Conservation (phyloP, 352 stramenopile genomes). For the Globisporangium irregulare region DNA sequence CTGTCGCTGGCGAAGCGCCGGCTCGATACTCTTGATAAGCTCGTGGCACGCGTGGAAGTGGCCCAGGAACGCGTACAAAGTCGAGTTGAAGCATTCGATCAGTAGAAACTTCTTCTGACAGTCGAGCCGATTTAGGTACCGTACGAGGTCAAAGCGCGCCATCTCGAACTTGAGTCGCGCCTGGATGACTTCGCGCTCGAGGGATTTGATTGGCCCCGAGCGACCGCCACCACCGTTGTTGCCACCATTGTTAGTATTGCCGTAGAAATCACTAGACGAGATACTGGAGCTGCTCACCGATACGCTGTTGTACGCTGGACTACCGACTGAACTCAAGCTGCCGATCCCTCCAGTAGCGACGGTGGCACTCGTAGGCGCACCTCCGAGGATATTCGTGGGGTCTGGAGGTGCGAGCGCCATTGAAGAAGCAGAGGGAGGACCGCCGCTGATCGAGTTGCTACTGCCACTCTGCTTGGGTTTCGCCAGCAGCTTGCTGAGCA, state of each 20-base stretch:
- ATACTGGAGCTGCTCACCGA: constrained; percentile 8
- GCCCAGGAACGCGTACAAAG: constrained; percentile 70
- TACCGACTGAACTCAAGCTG: constrained; percentile 3
- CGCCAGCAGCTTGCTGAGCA: constrained; percentile 75
- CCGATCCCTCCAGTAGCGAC: neutral
- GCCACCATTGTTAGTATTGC: neutral
- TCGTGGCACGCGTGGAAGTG: constrained; percentile 84
- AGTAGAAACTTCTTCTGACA: constrained; percentile 85
- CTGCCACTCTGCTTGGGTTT: constrained; percentile 52
- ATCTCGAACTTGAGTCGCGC: constrained; percentile 72
- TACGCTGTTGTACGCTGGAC: constrained; percentile 11
- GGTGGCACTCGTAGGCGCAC: neutral
- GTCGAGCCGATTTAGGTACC: constrained; percentile 80
- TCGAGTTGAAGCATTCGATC: constrained; percentile 84
- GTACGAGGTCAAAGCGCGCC: constrained; percentile 81
- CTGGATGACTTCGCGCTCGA: constrained; percentile 68
- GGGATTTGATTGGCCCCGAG: constrained; percentile 20
- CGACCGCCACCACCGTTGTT: neutral
- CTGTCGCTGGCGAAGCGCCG: constrained; percentile 60
- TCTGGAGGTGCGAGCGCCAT: constrained; percentile 14
- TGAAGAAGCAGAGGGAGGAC: constrained; percentile 8
- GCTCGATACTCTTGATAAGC: constrained; percentile 75
- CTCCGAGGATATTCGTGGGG: constrained; percentile 18
- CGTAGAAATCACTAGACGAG: constrained; percentile 11
- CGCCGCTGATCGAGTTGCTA: constrained; percentile 20